These are phyloP conservation scores for Albugo candida DNA, from an alignment of 352 stramenopile genomes.

Conservation along the genomic window DNA sequence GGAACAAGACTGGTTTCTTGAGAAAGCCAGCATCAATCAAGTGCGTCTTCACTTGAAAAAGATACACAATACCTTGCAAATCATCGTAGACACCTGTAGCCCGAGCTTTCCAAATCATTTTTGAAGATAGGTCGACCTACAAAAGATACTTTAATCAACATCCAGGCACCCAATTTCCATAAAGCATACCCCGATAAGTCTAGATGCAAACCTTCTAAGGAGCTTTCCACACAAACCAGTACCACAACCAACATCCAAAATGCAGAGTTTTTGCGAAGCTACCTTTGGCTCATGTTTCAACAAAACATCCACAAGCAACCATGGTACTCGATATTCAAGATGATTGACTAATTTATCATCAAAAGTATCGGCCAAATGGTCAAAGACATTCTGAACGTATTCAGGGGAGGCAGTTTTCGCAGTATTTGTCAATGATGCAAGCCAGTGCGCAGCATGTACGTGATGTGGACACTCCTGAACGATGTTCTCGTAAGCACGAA, in stretches of 20 bases:
- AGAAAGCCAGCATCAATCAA: background rate
- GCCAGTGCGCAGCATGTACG: slow-evolving; percentile 34
- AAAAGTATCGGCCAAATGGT: slow-evolving; percentile 58
- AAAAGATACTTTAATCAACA: background rate
- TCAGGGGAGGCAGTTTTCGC: slow-evolving; percentile 25
- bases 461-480: slow-evolving; percentile 17
- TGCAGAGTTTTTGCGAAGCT: slow-evolving; percentile 14
- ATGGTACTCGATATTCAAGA: slow-evolving; percentile 59
- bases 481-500: slow-evolving; percentile 26
- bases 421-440: slow-evolving; percentile 34
- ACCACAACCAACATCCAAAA: slow-evolving; percentile 51
- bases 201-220: slow-evolving; percentile 27
- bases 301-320: slow-evolving; percentile 49
- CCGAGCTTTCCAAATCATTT: slow-evolving; percentile 65
- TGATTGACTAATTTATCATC: slow-evolving; percentile 66
- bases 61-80: slow-evolving; percentile 23
- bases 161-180: background rate
- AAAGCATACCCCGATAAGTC: slow-evolving; percentile 28
- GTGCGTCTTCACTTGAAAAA: background rate
- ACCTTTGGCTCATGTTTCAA: slow-evolving; percentile 12
- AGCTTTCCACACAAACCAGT: slow-evolving; percentile 56
- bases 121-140: slow-evolving; percentile 56
- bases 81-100: slow-evolving; percentile 45
- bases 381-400: slow-evolving; percentile 62
- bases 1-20: slow-evolving; percentile 34